Evolutionary conservation across 2,329 filamentous ascomycete genomes (phyloP).

Genomic region (Venturiaceae sp.): DNA sequence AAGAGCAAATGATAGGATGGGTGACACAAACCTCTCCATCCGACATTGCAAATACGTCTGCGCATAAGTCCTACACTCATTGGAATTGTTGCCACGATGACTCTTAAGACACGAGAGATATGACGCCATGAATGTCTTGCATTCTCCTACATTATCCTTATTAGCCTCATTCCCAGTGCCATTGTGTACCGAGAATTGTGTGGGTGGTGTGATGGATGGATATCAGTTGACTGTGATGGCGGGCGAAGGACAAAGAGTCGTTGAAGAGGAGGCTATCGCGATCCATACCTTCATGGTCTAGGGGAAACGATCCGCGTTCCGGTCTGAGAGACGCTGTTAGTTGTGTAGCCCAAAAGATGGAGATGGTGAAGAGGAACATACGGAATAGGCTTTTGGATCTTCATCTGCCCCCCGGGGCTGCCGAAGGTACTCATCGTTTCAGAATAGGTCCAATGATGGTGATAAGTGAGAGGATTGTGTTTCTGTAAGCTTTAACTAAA

Average conservation of each 20-base stretch:
- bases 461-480: not conserved
- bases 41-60: constrained; percentile 85
- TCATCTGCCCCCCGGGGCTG: constrained; percentile 55
- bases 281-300: constrained; percentile 72
- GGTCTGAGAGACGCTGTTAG: constrained; percentile 45
- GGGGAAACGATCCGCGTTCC: constrained; percentile 88
- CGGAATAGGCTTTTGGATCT: constrained; percentile 60
- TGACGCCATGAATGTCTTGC: constrained; percentile 74
- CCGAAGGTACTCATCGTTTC: constrained; percentile 41
- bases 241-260: not conserved
- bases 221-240: too few species aligned
- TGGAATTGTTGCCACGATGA: constrained; percentile 73
- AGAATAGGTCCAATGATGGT: not conserved
- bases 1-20: not conserved
- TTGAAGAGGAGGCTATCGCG: not conserved
- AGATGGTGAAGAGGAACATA: constrained; percentile 32
- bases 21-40: constrained; percentile 72
- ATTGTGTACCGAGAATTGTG: not conserved
- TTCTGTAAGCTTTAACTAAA: not conserved
- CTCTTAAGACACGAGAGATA: constrained; percentile 86
- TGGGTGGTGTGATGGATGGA: too few species aligned
- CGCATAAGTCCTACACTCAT: constrained; percentile 73
- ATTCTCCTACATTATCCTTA: constrained; percentile 62
- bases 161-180: not conserved
- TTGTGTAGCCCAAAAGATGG: constrained; percentile 4